Evolutionary conservation across 176 grass and related monocot genomes (phyloP).

Genomic region (Paspalum notatum): DNA sequence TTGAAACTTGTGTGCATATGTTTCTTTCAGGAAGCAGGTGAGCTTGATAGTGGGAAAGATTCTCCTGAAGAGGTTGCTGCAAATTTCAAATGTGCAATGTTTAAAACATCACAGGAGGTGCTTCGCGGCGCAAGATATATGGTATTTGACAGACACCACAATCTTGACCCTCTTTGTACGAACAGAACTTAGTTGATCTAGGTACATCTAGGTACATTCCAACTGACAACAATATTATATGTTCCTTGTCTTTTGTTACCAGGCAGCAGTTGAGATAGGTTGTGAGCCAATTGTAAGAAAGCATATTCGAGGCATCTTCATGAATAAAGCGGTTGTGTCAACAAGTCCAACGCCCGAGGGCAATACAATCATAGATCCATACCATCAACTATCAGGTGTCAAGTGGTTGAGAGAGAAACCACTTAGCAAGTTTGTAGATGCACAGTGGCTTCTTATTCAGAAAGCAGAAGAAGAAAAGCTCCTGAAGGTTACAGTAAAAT

Average conservation of each 20-base stretch:
- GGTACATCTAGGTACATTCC: slow-evolving; percentile 26
- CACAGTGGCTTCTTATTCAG: slow-evolving; percentile 97
- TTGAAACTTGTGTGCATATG: slow-evolving; percentile 4
- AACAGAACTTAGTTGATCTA: neutral
- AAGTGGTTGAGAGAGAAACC: slow-evolving; percentile 90
- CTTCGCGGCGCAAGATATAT: slow-evolving; percentile 92
- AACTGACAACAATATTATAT: neutral
- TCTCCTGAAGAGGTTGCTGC: slow-evolving; percentile 88
- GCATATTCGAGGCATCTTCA: slow-evolving; percentile 85
- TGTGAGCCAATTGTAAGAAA: slow-evolving; percentile 94
- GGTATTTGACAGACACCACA: slow-evolving; percentile 51
- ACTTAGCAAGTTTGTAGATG: slow-evolving; percentile 76
- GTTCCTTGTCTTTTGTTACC: slow-evolving; percentile 23
- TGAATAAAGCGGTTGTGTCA: slow-evolving; percentile 87
- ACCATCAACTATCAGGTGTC: slow-evolving; percentile 75
- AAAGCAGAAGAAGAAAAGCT: slow-evolving; percentile 98
- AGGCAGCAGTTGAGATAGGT: slow-evolving; percentile 94
- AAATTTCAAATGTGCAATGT: slow-evolving; percentile 92
- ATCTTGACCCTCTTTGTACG: neutral
- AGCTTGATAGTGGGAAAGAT: slow-evolving; percentile 80
- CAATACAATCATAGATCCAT: slow-evolving; percentile 70
- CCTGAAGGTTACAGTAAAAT: slow-evolving; percentile 86
- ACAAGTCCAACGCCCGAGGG: slow-evolving; percentile 86
- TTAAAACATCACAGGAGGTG: slow-evolving; percentile 94
- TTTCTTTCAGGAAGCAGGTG: slow-evolving; percentile 68